Conservation (phyloP, 108 stramenopile genomes). For the Aureococcus anophagefferens region DNA sequence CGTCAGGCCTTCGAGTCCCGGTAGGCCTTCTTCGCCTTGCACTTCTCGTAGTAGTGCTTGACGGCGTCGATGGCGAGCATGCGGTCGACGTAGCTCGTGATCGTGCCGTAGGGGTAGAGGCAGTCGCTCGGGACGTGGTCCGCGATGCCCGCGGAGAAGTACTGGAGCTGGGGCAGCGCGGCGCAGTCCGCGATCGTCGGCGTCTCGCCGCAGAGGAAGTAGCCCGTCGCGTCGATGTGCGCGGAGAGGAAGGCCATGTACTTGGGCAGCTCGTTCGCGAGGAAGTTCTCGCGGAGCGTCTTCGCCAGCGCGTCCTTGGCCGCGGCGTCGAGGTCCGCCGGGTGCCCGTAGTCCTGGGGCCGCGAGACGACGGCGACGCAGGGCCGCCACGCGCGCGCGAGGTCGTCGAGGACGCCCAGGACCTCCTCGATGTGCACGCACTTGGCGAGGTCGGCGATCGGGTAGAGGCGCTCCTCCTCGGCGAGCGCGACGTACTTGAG, state of each 20-base stretch:
- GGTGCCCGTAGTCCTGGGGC: constrained; percentile 47
- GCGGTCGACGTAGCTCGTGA: constrained; percentile 22
- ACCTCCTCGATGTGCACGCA: constrained; percentile 45
- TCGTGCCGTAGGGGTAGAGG: constrained; percentile 34
- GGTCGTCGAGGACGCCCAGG: constrained; percentile 49
- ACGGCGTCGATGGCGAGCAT: constrained; percentile 7
- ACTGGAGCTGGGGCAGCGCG: constrained; percentile 27
- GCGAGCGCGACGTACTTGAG: constrained; percentile 42
- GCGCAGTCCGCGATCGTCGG: constrained; percentile 60
- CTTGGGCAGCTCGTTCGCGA: constrained; percentile 43
- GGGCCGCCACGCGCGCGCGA: constrained; percentile 43
- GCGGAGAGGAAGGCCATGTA: constrained; percentile 32
- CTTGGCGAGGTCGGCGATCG: constrained; percentile 22
- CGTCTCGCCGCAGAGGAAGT: constrained; percentile 9
- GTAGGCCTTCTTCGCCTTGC: no score
- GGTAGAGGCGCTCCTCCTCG: constrained; percentile 40
- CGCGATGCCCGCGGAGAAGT: constrained; percentile 43
- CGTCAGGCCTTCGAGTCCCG: no score
- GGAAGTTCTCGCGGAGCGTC: constrained; percentile 36
- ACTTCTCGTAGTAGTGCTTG: constrained; percentile 6
- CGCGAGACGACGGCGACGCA: constrained; percentile 39
- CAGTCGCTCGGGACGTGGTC: constrained; percentile 52
- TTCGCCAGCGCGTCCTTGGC: constrained; percentile 42
- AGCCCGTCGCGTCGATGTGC: constrained; percentile 35
- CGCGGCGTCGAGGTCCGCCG: constrained; percentile 41